Conservation (phyloP, 495 filamentous ascomycete species). For the Hypoxylon fuscum region DNA sequence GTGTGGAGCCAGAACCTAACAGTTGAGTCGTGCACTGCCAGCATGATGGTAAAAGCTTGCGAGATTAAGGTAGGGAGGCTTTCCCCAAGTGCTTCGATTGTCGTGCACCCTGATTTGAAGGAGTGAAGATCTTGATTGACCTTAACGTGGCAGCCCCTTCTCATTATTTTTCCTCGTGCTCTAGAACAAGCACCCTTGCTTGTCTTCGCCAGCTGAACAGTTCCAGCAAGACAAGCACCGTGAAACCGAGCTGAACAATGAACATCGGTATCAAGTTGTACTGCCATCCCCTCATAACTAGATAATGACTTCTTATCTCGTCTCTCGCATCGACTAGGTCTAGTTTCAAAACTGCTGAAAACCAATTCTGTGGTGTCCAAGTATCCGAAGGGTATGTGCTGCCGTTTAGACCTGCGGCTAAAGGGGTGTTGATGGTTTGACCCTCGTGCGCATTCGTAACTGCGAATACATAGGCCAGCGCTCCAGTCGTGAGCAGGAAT, state of each 20-base stretch:
- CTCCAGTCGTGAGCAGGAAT: conserved; percentile 55
- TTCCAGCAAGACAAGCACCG: conserved; percentile 32
- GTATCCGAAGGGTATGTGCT: conserved; percentile 52
- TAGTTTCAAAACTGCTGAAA: conserved; percentile 57
- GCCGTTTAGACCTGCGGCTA: conserved; percentile 47
- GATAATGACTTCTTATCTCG: conserved; percentile 53
- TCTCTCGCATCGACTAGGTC: conserved; percentile 47
- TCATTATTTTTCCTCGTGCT: conserved; percentile 13
- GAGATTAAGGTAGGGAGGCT: no score
- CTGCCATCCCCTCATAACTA: conserved; percentile 60
- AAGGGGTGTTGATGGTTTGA: conserved; percentile 50
- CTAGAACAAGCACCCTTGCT: not conserved
- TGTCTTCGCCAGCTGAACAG: conserved; percentile 35
- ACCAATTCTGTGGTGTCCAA: conserved; percentile 69
- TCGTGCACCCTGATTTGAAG: no score
- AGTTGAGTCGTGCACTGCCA: no score
- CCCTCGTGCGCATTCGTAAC: conserved; percentile 52
- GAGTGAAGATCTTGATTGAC: not conserved
- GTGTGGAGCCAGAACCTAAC: no score
- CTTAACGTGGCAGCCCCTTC: not conserved
- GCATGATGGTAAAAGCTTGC: no score
- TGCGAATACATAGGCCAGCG: conserved; percentile 57
- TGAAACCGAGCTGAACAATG: conserved; percentile 51
- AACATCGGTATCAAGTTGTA: conserved; percentile 65
- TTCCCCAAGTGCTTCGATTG: no score